Evolutionary conservation across 495 filamentous ascomycete species (phyloP).

Genomic region (Bathelium albidoporum): DNA sequence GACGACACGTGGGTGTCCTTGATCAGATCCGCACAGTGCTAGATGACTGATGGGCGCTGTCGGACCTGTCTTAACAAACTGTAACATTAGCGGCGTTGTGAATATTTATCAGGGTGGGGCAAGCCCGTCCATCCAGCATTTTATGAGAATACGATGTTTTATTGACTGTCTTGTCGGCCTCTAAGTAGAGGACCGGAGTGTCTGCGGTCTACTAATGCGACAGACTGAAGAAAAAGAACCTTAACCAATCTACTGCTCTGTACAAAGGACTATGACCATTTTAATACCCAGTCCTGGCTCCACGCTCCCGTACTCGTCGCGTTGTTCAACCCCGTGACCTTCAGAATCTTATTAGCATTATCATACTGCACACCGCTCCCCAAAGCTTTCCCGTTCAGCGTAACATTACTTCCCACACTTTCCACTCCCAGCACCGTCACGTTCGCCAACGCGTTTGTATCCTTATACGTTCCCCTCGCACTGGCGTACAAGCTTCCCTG

Average conservation of each 20-base stretch:
- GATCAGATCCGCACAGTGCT: too few species aligned
- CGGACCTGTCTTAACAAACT: too few species aligned
- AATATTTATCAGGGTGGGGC: neutral
- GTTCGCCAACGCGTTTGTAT: slow-evolving; percentile 23
- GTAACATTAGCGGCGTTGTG: neutral
- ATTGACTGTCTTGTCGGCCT: too few species aligned
- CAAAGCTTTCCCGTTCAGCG: slow-evolving; percentile 18
- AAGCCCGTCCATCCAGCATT: too few species aligned
- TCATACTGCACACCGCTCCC: slow-evolving; percentile 16
- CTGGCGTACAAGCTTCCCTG: slow-evolving; percentile 17
- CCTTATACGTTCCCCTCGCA: slow-evolving; percentile 16
- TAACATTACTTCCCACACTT: slow-evolving; percentile 15
- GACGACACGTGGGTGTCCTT: too few species aligned
- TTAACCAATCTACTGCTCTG: neutral
- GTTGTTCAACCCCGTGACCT: slow-evolving; percentile 17
- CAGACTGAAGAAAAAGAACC: neutral
- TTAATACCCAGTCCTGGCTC: slow-evolving; percentile 22
- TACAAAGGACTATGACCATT: slow-evolving; percentile 10
- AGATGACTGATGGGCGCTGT: too few species aligned
- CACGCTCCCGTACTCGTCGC: slow-evolving; percentile 19
- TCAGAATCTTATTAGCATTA: slow-evolving; percentile 17
- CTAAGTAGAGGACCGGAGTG: too few species aligned
- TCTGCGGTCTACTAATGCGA: too few species aligned
- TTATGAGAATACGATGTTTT: too few species aligned
- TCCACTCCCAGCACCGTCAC: slow-evolving; percentile 21